phyloP scores from a whole-genome alignment of 208 protist species.

The Naegleria gruberi region DNA sequence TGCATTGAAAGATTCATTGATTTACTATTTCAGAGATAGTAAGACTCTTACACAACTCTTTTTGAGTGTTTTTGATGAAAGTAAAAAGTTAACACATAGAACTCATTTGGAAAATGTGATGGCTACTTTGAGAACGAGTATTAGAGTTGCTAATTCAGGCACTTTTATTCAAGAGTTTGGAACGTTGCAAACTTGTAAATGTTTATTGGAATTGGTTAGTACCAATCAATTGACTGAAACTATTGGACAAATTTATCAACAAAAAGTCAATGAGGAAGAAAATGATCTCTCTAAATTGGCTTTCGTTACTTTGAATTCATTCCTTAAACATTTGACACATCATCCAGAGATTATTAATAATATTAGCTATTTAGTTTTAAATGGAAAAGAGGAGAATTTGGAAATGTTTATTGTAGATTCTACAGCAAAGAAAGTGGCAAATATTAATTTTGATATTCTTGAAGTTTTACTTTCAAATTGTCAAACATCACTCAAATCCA shows the following conservation, averaged over 20 bases:
- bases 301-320: not conserved
- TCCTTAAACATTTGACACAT: not conserved
- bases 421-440: not conserved
- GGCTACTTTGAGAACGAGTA: not conserved
- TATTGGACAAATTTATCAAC: not conserved
- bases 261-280: not conserved
- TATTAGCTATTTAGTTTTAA: not conserved
- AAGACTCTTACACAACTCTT: not conserved
- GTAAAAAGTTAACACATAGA: not conserved
- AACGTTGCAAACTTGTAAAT: not conserved
- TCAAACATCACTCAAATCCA: not conserved
- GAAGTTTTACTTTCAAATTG: not conserved
- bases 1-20: not conserved
- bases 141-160: not conserved
- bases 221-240: not conserved
- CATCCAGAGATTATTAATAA: not conserved
- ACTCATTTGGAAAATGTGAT: not conserved
- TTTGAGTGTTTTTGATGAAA: not conserved
- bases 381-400: not conserved
- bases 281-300: not conserved
- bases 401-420: not conserved
- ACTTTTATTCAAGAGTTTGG: not conserved
- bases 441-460: not conserved
- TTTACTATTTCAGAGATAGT: not conserved
- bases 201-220: not conserved